Percentiles rank a stretch among this genome's conserved stretches.
Conservation (phyloP, 2,329 filamentous ascomycete species). For the Cryoendolithus antarcticus region DNA sequence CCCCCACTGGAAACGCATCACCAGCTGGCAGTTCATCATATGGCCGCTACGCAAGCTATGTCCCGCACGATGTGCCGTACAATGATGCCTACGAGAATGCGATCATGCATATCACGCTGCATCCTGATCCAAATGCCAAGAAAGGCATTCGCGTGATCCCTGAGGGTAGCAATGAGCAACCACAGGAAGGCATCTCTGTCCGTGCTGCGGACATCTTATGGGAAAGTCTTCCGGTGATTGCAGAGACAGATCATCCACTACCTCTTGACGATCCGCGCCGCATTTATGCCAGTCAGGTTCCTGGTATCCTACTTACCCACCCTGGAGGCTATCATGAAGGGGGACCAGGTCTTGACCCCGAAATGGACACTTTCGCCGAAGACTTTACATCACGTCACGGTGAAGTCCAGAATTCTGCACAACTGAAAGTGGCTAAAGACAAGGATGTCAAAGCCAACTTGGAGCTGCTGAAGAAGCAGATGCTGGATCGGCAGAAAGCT, state of each 20-base stretch:
- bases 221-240: conserved; percentile 16
- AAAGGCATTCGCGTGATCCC: conserved; percentile 17
- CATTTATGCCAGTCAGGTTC: conserved; percentile 29
- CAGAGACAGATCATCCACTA: conserved; percentile 28
- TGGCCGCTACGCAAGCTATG: conserved; percentile 26
- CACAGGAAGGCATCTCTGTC: conserved; percentile 15
- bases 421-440: conserved; percentile 23
- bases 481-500: conserved; percentile 25
- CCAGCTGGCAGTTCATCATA: conserved; percentile 4
- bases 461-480: conserved; percentile 20
- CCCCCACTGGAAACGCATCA: too few relatives aligned
- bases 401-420: conserved; percentile 22
- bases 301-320: conserved; percentile 34
- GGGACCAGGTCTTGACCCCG: conserved; percentile 30
- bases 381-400: conserved; percentile 27
- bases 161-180: conserved; percentile 15
- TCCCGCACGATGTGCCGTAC: conserved; percentile 32
- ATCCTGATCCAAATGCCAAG: conserved; percentile 12
- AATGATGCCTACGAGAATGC: conserved; percentile 32
- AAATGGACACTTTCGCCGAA: conserved; percentile 26
- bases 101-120: conserved; percentile 28
- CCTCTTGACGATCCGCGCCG: conserved; percentile 31
- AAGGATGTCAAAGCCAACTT: conserved; percentile 18
- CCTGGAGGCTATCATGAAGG: conserved; percentile 35
- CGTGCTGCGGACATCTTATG: conserved; percentile 16